phyloP scores from a whole-genome alignment of 2,329 filamentous ascomycete species.

The Pestalotiopsis sp. region DNA sequence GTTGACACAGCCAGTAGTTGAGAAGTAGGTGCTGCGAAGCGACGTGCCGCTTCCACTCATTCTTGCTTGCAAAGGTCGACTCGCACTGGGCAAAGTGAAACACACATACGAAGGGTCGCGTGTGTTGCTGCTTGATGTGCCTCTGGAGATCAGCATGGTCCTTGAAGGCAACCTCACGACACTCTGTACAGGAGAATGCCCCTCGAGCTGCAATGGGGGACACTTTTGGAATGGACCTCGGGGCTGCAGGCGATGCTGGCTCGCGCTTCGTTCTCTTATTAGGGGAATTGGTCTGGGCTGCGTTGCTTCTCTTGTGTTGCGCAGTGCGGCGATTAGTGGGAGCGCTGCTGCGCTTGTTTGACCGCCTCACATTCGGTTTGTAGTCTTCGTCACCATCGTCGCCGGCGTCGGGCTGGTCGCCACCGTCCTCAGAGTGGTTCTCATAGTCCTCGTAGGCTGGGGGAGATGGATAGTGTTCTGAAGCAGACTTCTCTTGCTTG shows the following conservation, averaged over 20 bases:
- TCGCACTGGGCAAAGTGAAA: constrained; percentile 76
- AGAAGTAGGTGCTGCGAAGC: constrained; percentile 76
- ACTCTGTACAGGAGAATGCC: constrained; percentile 36
- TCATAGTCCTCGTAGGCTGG: constrained; percentile 21
- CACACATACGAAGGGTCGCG: constrained; percentile 70
- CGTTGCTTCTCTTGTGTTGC: not conserved
- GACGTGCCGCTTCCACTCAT: constrained; percentile 95
- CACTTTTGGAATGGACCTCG: constrained; percentile 21
- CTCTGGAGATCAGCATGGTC: constrained; percentile 45
- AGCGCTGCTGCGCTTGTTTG: constrained; percentile 17
- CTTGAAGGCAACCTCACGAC: constrained; percentile 40
- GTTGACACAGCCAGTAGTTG: constrained; percentile 73
- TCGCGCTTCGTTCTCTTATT: constrained; percentile 19
- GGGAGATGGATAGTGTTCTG: constrained; percentile 13
- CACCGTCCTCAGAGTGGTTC: not conserved
- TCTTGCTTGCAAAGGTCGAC: constrained; percentile 76
- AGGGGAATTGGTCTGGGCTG: not conserved
- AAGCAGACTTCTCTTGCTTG: constrained; percentile 26
- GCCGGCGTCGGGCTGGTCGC: constrained; percentile 16
- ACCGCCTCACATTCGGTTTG: constrained; percentile 18
- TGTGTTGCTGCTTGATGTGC: constrained; percentile 54
- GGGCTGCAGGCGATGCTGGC: constrained; percentile 16
- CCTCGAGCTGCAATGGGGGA: constrained; percentile 22
- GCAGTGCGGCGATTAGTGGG: constrained; percentile 15
- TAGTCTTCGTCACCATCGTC: constrained; percentile 28